Base-by-base conservation (phyloP, 1,139 yeast genomes). In the Hyphopichia khmerensis region DNA sequence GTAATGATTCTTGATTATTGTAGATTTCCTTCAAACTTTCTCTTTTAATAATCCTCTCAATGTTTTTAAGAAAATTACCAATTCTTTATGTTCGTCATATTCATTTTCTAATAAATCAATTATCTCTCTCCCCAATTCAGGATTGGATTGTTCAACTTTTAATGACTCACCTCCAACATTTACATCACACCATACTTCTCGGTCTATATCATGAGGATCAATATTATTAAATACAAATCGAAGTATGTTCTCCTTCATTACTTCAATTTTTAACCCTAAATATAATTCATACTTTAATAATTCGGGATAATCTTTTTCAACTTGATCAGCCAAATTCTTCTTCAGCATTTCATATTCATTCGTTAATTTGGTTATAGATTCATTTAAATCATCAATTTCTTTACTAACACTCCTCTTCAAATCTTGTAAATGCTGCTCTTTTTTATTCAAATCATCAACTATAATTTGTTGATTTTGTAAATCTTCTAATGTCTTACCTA, bases 241-340 rank as follows among this genome's bases (percentile, higher is more conserved):
- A 31, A 78, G 54, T 11, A 65, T 44, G 41, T 72, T 73, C 9
- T 61, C 62, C 2, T 61, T 55, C 2, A 70, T 45, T 4, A 75
- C 79, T 38, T 69, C 72, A 31, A 77, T 66, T 38, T 59, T 64
- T 39, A 78, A 53, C 1, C 83, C 82, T 40, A 76, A 58, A 44
- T 75, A 68, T 40, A 61, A 59, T 44, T 77, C 81, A 48, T 64
- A 75, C 41, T 71, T 65, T 32, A 64, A 53, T 17, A 77, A 63
- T 40, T 74, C 70, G 4, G 67, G 69, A 42, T 60, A 56, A 43
- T 75, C 79, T 21, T 59, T 57, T 23, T 59, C 55, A 23, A 57
- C 49, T 45, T 69, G 70, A 13, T 53, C 54, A 35, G 53, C 51
- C 39, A 67, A 44, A 33, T 51, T 49, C 38, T 45, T 48, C 38